Evolutionary conservation across 306 rosid species (phyloP), one percentile per base, ranked within the genome.

Genomic region (Begonia peltatifolia): DNA sequence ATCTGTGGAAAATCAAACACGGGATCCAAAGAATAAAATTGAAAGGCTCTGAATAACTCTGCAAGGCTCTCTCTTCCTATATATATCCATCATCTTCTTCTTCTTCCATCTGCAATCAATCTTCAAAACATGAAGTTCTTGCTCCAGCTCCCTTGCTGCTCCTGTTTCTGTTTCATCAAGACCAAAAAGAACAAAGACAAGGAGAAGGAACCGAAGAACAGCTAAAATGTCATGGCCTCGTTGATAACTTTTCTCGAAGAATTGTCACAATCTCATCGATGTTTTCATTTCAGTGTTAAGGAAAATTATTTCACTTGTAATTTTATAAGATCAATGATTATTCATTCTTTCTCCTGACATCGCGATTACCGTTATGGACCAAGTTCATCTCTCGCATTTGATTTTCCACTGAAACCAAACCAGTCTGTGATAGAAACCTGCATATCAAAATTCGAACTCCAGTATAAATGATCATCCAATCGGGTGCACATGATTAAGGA

Each of bases 361-460:
- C 74, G 55, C 38, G 60, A 48, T 53, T 42, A 57, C 63, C 74
- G 63, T 72, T 57, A 53, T 63, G 74, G 4, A 50, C 79, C 58
- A 81, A 71, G 59, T 81, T 77, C 72, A 88, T 62, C 73, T 79
- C 95, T n/a, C 70, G 80, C 82, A 88, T 79, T 76, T 88, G 97
- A 65, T 79, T 74, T 56, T 82, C 87, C 41, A 88, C 43, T 18
- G 93, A 69, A 44, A 88, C 97, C 71, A 84, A 64, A 61, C 97
- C 95, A 42, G 89, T 84, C 75, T 82, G 48, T 2, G 84, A 67
- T 55, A 88, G 95, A 82, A 84, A 82, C 97, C 97, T 88, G 81
- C 64, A 65, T 10, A 41, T 3, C 2, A 25, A 54, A 58, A 52
- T 50, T 41, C 54, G 20, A 73, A 58, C 42, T 17, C 56, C 36